Conservation (phyloP, 1,284 basidiomycete genomes). For the Trichosporon inkin region DNA sequence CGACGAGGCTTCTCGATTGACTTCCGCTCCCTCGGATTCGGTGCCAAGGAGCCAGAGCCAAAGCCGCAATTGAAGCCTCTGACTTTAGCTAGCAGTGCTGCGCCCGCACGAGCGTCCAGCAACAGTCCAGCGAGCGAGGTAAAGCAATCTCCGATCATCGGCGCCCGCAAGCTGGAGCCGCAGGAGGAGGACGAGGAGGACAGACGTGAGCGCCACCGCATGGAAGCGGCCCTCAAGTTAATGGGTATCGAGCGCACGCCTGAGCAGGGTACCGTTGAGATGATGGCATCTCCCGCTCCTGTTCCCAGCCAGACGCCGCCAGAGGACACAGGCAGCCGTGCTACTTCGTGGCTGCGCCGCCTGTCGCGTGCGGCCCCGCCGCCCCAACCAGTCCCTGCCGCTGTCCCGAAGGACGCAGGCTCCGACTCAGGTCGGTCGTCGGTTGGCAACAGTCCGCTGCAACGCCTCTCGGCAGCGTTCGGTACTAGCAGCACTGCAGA, state of each 20-base stretch:
- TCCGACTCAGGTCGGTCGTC: background rate
- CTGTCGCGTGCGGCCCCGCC: constrained; percentile 10
- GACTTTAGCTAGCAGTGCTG: constrained; percentile 24
- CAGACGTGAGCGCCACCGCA: constrained; percentile 70
- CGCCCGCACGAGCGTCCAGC: constrained; percentile 10
- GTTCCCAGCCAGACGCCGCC: background rate
- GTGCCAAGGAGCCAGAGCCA: constrained; percentile 21
- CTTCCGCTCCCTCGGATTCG: constrained; percentile 46
- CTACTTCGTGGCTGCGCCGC: constrained; percentile 16
- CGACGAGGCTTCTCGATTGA: constrained; percentile 48
- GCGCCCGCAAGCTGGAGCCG: constrained; percentile 52
- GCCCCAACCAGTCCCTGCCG: background rate
- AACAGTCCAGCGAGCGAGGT: background rate
- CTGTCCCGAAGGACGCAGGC: background rate
- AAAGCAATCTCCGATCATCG: constrained; percentile 47
- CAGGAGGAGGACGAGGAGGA: constrained; percentile 85
- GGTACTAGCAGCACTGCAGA: constrained; percentile 15
- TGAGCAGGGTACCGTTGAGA: background rate
- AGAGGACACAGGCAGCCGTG: constrained; percentile 2
- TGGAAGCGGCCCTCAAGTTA: constrained; percentile 81
- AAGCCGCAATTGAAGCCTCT: constrained; percentile 34
- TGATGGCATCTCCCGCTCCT: background rate
- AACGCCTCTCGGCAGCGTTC: constrained; percentile 27
- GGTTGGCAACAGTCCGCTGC: constrained; percentile 20
- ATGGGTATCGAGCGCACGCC: constrained; percentile 68